A percentile compares a stretch with the other conserved stretches of the same genome.
These are phyloP conservation scores for Carex scoparia DNA, from an alignment of 176 grass and related monocot genomes.

Conservation along the genomic window DNA sequence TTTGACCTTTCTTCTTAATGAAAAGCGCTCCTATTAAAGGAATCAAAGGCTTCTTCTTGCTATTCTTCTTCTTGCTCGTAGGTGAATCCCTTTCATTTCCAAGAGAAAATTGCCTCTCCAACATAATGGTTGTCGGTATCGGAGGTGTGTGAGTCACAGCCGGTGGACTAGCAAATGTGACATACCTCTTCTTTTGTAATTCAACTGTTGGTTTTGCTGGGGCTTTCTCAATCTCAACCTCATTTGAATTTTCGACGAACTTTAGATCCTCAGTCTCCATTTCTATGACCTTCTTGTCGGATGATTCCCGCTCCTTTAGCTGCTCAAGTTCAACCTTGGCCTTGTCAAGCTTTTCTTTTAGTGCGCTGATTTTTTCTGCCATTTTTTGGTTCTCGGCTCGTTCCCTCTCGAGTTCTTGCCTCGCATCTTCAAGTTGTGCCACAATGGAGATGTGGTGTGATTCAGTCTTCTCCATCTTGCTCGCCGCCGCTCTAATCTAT, in stretches of 20 bases:
- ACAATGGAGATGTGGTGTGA: background rate
- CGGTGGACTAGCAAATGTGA: slow-evolving; percentile 74
- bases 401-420: slow-evolving; percentile 49
- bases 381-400: slow-evolving; percentile 57
- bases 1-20: slow-evolving; percentile 49
- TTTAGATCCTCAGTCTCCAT: slow-evolving; percentile 52
- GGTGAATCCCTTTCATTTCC: slow-evolving; percentile 20
- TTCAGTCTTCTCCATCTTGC: slow-evolving; percentile 14
- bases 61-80: slow-evolving; percentile 38
- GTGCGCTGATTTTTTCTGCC: slow-evolving; percentile 48
- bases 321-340: slow-evolving; percentile 55
- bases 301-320: slow-evolving; percentile 36
- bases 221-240: slow-evolving; percentile 7
- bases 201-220: background rate
- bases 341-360: slow-evolving; percentile 57
- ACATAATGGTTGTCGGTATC: background rate
- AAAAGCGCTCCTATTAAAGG: slow-evolving; percentile 66
- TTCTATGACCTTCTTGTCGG: slow-evolving; percentile 38
- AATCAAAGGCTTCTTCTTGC: slow-evolving; percentile 70
- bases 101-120: slow-evolving; percentile 35
- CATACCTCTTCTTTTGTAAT: slow-evolving; percentile 85
- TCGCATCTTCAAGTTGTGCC: slow-evolving; percentile 49
- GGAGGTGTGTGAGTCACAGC: slow-evolving; percentile 16
- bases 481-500: slow-evolving; percentile 28
- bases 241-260: slow-evolving; percentile 41